These are phyloP conservation scores for Diplodia mutila DNA, from an alignment of 2,329 filamentous ascomycete species.

Conservation along the genomic window DNA sequence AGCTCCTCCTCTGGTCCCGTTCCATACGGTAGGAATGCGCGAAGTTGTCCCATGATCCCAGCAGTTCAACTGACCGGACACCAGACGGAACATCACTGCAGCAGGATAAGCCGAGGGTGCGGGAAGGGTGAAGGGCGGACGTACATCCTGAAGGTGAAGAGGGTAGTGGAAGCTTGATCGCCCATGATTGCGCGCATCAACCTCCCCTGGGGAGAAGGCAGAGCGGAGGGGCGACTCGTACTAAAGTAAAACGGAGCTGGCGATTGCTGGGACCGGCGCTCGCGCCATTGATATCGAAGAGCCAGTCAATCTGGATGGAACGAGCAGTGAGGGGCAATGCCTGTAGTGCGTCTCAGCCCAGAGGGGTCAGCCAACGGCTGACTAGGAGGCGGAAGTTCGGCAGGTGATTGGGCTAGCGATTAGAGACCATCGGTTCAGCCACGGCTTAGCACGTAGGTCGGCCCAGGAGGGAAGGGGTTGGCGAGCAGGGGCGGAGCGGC, in stretches of 20 bases:
- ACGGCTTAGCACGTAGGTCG: background rate
- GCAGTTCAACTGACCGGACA: conserved; percentile 72
- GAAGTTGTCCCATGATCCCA: conserved; percentile 98
- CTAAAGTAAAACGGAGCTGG: background rate
- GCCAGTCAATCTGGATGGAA: conserved; percentile 17
- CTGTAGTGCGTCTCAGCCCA: conserved; percentile 4
- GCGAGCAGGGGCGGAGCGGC: background rate
- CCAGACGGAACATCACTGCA: conserved; percentile 44
- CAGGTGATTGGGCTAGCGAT: background rate
- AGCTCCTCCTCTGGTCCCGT: conserved; percentile 73
- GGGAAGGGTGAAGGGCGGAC: conserved; percentile 32
- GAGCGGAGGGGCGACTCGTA: background rate
- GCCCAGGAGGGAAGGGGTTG: background rate
- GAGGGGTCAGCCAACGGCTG: background rate
- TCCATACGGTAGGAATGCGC: conserved; percentile 77
- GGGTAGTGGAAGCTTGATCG: conserved; percentile 54
- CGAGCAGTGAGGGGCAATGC: conserved; percentile 9
- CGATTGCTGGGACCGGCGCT: background rate
- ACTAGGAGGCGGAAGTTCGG: background rate
- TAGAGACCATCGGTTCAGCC: background rate
- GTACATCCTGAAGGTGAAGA: conserved; percentile 64
- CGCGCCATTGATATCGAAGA: conserved; percentile 11
- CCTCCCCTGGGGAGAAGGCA: background rate
- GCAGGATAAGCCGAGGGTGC: conserved; percentile 32
- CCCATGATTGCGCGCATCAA: conserved; percentile 13